Conservation (phyloP, 2,329 filamentous ascomycete genomes). For the Pseudopyricularia javanii region DNA sequence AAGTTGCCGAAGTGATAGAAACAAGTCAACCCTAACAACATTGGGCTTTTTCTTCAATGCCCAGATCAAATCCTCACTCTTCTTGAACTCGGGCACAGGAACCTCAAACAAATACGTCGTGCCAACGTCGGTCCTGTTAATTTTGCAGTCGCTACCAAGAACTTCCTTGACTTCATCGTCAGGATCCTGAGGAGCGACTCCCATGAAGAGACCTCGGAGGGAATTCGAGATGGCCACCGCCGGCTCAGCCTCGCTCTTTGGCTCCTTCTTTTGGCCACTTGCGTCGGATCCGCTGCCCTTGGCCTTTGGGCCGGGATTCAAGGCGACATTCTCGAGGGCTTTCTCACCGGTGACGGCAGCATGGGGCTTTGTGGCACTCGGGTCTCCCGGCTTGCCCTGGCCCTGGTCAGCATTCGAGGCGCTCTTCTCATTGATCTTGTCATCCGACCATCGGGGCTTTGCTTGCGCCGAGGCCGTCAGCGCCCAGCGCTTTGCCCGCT, state of each 20-base stretch:
- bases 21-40: not conserved
- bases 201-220: not conserved
- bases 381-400: not conserved
- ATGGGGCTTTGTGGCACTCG: not conserved
- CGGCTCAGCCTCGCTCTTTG: not conserved
- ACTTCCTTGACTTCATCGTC: not conserved
- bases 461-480: not conserved
- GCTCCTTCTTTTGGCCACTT: not conserved
- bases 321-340: not conserved
- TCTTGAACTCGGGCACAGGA: not conserved
- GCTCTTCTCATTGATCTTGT: not conserved
- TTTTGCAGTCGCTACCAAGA: not conserved
- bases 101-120: not conserved
- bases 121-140: not conserved
- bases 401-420: not conserved
- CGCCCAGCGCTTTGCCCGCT: not conserved
- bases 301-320: too few species aligned
- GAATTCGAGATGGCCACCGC: not conserved
- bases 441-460: not conserved
- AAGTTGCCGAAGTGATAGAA: not conserved
- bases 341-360: not conserved
- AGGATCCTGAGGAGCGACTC: not conserved
- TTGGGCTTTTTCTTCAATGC: not conserved
- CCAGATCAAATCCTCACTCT: not conserved
- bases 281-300: not conserved